Conservation (phyloP, 306 rosid genomes). For the Prunus dulcis region DNA sequence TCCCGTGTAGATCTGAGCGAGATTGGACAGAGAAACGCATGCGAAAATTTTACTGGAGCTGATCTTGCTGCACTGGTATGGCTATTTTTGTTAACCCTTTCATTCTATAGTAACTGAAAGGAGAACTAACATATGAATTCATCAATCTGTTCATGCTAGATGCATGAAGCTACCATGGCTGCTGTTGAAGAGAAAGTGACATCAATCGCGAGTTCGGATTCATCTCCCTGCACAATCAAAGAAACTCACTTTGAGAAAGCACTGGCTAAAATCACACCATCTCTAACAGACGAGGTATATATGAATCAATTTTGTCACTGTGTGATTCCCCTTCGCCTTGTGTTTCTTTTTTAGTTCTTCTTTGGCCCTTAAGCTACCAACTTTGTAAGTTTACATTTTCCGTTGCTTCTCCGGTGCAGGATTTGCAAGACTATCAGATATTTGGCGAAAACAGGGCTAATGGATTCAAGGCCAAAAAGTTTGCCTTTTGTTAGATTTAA, state of each 20-base stretch:
- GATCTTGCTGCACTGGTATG: slow-evolving; percentile 58
- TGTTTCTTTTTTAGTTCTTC: background rate
- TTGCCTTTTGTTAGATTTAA: slow-evolving; percentile 59
- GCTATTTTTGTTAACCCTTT: background rate
- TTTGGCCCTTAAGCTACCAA: background rate
- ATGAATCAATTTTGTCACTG: background rate
- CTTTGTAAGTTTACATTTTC: background rate
- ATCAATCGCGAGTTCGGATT: background rate
- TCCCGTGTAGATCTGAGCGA: slow-evolving; percentile 37
- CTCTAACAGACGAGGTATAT: slow-evolving; percentile 9
- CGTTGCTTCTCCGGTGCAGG: background rate
- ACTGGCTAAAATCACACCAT: slow-evolving; percentile 5
- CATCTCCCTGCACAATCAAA: background rate
- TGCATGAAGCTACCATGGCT: slow-evolving; percentile 46
- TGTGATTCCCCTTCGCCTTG: background rate
- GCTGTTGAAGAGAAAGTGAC: slow-evolving; percentile 33
- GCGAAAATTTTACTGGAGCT: slow-evolving; percentile 62
- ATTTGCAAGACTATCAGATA: background rate
- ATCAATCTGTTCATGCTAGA: slow-evolving; percentile 24
- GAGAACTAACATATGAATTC: background rate
- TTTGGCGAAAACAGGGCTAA: background rate
- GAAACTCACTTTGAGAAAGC: slow-evolving; percentile 12
- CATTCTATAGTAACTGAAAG: background rate
- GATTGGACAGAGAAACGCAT: slow-evolving; percentile 41
- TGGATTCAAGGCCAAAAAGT: slow-evolving; percentile 29